phyloP scores from a whole-genome alignment of 257 asterid genomes.

The Solanum chaucha region DNA sequence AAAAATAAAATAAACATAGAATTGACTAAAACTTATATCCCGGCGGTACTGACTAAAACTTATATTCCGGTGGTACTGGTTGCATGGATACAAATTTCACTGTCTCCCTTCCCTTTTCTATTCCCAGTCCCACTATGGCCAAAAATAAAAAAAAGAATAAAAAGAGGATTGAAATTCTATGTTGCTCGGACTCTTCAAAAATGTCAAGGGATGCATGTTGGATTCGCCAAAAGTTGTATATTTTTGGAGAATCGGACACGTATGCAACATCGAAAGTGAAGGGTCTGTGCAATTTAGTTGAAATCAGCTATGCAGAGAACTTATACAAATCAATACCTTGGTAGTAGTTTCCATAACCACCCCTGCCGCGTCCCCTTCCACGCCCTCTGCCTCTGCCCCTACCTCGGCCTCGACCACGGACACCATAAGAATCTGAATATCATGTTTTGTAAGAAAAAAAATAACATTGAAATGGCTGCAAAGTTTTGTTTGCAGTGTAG shows the following conservation, averaged over 20 bases:
- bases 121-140: too few relatives aligned
- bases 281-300: not conserved
- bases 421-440: slow-evolving; percentile 19
- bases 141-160: not conserved
- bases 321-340: slow-evolving; percentile 21
- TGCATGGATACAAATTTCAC: not conserved
- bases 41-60: not conserved
- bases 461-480: not conserved
- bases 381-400: slow-evolving; percentile 16
- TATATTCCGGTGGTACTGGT: not conserved
- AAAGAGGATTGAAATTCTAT: not conserved
- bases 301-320: not conserved
- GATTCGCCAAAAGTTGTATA: not conserved
- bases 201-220: not conserved
- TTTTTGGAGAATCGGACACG: not conserved
- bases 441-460: not conserved
- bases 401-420: slow-evolving; percentile 25
- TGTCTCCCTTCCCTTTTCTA: not conserved
- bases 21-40: not conserved
- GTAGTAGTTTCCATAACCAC: slow-evolving; percentile 23
- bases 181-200: not conserved
- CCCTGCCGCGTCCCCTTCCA: slow-evolving; percentile 30
- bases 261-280: not conserved
- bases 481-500: not conserved
- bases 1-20: not conserved